Conservation (phyloP, 2,329 filamentous ascomycete species). For the Parastagonospora nodorum region DNA sequence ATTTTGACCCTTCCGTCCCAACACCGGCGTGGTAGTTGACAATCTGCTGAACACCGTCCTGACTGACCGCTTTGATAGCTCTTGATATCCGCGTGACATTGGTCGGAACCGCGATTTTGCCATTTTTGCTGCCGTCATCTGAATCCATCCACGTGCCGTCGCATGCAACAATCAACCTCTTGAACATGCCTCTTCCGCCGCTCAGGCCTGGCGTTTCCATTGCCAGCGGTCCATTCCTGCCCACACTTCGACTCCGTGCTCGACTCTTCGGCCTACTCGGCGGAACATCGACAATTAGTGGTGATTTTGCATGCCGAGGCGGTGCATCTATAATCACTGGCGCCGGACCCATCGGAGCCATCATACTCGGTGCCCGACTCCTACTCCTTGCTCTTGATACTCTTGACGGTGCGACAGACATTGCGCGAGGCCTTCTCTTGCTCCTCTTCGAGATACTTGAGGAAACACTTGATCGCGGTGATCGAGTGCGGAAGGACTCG, state of each 20-base stretch:
- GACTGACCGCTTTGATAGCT: constrained; percentile 54
- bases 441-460: constrained; percentile 21
- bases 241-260: constrained; percentile 32
- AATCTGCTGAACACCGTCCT: constrained; percentile 56
- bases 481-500: constrained; percentile 25
- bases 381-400: constrained; percentile 35
- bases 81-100: constrained; percentile 57
- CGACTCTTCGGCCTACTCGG: constrained; percentile 6
- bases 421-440: constrained; percentile 18
- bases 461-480: constrained; percentile 23
- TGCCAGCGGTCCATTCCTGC: constrained; percentile 21
- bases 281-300: constrained; percentile 36
- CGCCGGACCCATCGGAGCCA: constrained; percentile 20
- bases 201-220: constrained; percentile 41
- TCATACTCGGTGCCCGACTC: constrained; percentile 37
- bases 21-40: constrained; percentile 58
- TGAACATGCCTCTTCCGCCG: constrained; percentile 46
- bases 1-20: constrained; percentile 50
- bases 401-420: constrained; percentile 35
- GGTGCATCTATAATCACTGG: constrained; percentile 33
- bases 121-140: constrained; percentile 53
- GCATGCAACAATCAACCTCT: constrained; percentile 48
- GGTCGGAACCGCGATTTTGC: constrained; percentile 51
- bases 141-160: constrained; percentile 57
- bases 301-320: constrained; percentile 30